Conservation (phyloP, 139 green algal genomes). For the Nannochloris sp. region DNA sequence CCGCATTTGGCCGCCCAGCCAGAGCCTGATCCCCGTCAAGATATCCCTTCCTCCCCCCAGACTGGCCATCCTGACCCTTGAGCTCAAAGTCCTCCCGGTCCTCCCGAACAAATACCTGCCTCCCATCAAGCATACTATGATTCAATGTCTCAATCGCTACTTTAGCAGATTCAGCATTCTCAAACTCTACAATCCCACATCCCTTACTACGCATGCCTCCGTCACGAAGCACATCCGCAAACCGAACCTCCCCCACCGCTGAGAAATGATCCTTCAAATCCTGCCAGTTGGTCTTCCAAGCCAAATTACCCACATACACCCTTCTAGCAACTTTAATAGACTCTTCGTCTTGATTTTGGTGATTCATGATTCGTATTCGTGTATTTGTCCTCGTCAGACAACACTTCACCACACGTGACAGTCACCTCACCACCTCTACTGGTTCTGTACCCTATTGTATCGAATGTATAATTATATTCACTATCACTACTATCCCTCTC, state of each 20-base stretch:
- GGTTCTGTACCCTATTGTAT: too few relatives aligned
- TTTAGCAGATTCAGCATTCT: constrained; percentile 46
- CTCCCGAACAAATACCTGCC: constrained; percentile 27
- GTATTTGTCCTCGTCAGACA: neutral
- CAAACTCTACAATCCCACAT: constrained; percentile 76
- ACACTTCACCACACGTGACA: too few relatives aligned
- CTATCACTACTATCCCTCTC: neutral
- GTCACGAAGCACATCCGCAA: constrained; percentile 32
- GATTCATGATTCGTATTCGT: neutral
- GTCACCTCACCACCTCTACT: too few relatives aligned
- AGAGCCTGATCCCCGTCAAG: neutral
- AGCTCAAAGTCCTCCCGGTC: constrained; percentile 30
- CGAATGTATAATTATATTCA: too few relatives aligned
- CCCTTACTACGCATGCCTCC: constrained; percentile 34
- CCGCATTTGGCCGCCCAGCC: neutral
- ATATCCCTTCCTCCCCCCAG: too few relatives aligned
- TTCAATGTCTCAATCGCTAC: constrained; percentile 58
- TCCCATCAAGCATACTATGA: constrained; percentile 32
- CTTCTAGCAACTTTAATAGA: constrained; percentile 30
- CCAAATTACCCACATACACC: constrained; percentile 52
- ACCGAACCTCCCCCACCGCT: constrained; percentile 22
- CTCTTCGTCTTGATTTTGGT: neutral
- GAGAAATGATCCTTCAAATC: constrained; percentile 40
- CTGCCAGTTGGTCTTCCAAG: constrained; percentile 42
- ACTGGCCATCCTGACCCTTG: neutral